A percentile compares a stretch with the other conserved stretches of the same genome.
phyloP scores from a whole-genome alignment of 2,329 filamentous ascomycete genomes.

The Aspergillaceae sp. region DNA sequence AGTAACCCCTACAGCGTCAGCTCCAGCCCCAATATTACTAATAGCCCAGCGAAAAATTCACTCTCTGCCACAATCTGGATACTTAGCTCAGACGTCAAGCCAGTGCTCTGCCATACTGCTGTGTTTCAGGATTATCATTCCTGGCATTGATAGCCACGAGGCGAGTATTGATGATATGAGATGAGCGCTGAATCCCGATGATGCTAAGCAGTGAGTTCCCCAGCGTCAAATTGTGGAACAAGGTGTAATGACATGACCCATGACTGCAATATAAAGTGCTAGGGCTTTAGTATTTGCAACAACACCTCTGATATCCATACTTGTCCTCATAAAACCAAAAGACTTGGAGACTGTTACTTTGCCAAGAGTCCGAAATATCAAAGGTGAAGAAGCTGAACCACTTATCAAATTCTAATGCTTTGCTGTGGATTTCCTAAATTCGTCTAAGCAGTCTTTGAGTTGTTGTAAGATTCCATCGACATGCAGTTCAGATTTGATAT shows the following conservation, averaged over 20 bases:
- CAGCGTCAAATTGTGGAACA: conserved; percentile 28
- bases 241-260: conserved; percentile 28
- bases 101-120: conserved; percentile 33
- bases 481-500: conserved; percentile 21
- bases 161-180: conserved; percentile 33
- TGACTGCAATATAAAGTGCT: conserved; percentile 23
- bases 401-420: conserved; percentile 29
- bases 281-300: conserved; percentile 27
- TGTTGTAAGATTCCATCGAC: conserved; percentile 23
- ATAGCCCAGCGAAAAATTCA: conserved; percentile 25
- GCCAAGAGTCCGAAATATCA: conserved; percentile 29
- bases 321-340: conserved; percentile 26
- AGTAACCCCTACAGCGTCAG: conserved; percentile 30
- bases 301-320: conserved; percentile 28
- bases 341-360: conserved; percentile 29
- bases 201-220: conserved; percentile 31
- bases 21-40: conserved; percentile 31
- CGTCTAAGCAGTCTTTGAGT: conserved; percentile 20
- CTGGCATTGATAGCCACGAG: conserved; percentile 23
- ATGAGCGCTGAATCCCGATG: conserved; percentile 26
- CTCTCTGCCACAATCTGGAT: conserved; percentile 26
- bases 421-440: conserved; percentile 11
- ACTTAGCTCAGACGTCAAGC: conserved; percentile 22
- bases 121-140: conserved; percentile 22
- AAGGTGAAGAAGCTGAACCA: conserved; percentile 36